Evolutionary conservation across 1,284 basidiomycete species (phyloP), one percentile per base, ranked within the genome.

Genomic region (Fomes fomentarius): DNA sequence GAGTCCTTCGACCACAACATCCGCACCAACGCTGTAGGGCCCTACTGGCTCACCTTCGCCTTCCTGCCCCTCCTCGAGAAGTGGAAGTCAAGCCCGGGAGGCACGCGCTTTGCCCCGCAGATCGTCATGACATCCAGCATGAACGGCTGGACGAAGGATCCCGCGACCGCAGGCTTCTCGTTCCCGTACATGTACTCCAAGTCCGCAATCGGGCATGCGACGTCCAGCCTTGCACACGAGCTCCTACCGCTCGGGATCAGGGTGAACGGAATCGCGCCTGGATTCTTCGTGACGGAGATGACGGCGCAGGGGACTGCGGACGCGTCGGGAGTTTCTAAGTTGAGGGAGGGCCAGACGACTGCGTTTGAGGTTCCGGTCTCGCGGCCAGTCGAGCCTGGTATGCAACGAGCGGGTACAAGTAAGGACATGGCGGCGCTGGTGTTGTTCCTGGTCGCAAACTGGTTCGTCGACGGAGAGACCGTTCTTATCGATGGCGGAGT

Each of bases 61-160:
- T 82, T 81, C 64, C 69, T 82, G 5, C 79, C 78, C 7, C 66
- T 81, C 7, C 69, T 82, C 19, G 79, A 80, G 63, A 73, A 71
- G 52, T 80, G 79, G 78, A 79, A 70, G 48, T 52, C 60, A 44
- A 65, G 54, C 44, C 60, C 54, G 0, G 51, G 50, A 5, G 63
- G 51, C 5, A 35, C 53, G 11, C 52, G 71, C 41, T 80, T 80
- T 59, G 76, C 72, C 1, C 78, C 79, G 1, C 78, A 80, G 63
- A 67, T 82, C 24, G 66, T 81, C 41, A 80, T 80, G 76, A 81
- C 79, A 1, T 77, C 75, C 46, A 79, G 76, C 50, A 79, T 80
- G 77, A 80, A 79, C 59, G 79, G 78, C 1, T 82, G 78, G 79
- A 77, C 78, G 17, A 80, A 81, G 74, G 79, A 81, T 60, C 66